Evolutionary conservation across 2,329 filamentous ascomycete species (phyloP).

Genomic region (Cytospora piceicola): DNA sequence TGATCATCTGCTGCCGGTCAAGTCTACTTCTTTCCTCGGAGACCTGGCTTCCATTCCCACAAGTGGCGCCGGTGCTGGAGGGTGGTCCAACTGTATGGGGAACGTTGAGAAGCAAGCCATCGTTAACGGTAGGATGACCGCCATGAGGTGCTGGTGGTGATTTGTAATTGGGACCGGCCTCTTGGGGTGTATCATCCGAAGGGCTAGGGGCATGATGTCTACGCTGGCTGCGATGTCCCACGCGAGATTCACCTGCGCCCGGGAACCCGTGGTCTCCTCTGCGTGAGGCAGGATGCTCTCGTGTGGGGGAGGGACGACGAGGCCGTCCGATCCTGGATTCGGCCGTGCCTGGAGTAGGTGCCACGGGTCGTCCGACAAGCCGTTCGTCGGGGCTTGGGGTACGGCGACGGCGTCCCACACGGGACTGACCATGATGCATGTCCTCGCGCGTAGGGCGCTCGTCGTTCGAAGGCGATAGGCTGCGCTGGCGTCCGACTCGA

Average conservation of each 20-base stretch:
- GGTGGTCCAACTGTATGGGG: conserved; percentile 3
- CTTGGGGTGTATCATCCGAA: not conserved
- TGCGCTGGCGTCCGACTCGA: conserved; percentile 7
- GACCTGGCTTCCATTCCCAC: conserved; percentile 26
- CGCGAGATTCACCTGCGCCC: not conserved
- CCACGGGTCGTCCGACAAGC: not conserved
- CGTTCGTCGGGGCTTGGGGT: conserved; percentile 3
- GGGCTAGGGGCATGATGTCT: not conserved
- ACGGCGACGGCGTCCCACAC: conserved; percentile 9
- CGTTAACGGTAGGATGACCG: not conserved
- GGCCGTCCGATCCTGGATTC: conserved; percentile 16
- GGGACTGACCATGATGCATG: conserved; percentile 13
- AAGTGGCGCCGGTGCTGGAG: conserved; percentile 22
- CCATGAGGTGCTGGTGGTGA: conserved; percentile 9
- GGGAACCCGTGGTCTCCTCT: conserved; percentile 1
- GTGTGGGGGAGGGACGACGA: not conserved
- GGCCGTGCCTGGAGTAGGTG: not conserved
- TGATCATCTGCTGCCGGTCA: not conserved
- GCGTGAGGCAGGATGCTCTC: not conserved
- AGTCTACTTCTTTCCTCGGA: not conserved
- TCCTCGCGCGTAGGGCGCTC: not conserved
- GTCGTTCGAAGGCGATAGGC: not conserved
- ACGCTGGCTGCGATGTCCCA: not conserved
- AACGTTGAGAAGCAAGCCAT: conserved; percentile 2
- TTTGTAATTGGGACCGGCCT: conserved; percentile 1